A percentile compares a stretch with the other conserved stretches of the same genome.
These are phyloP conservation scores for Aspergillus sclerotiicarbonarius DNA, from an alignment of 495 filamentous ascomycete genomes.

Conservation along the genomic window DNA sequence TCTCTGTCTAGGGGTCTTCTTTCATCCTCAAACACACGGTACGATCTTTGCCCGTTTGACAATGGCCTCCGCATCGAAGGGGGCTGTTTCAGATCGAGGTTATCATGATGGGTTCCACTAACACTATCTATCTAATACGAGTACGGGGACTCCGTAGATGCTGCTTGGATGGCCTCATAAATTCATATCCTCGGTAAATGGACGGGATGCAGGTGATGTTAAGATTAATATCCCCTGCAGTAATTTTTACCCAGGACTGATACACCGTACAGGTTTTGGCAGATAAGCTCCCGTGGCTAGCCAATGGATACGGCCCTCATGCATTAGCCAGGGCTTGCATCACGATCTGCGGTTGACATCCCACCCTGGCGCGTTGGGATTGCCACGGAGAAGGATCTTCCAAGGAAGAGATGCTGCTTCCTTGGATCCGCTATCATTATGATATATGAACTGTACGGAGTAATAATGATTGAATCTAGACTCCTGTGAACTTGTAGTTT, in stretches of 20 bases:
- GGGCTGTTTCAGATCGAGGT: neutral
- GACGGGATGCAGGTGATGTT: neutral
- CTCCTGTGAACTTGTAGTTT: too few relatives aligned
- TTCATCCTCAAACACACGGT: neutral
- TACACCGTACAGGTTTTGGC: neutral
- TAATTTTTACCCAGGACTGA: neutral
- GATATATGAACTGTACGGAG: neutral
- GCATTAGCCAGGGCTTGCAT: neutral
- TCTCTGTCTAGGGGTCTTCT: neutral
- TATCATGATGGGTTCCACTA: neutral
- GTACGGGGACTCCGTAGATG: neutral
- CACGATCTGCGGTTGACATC: conserved; percentile 6
- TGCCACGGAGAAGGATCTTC: neutral
- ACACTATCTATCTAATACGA: neutral
- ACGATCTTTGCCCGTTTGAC: neutral
- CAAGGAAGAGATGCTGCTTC: neutral
- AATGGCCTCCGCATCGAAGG: neutral
- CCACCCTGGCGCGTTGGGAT: neutral
- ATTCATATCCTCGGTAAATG: neutral
- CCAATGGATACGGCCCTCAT: neutral
- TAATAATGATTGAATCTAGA: too few relatives aligned
- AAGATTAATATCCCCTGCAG: too few relatives aligned
- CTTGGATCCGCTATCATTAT: neutral
- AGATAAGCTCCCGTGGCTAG: neutral
- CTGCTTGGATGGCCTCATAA: neutral